Percentiles rank a stretch among this genome's conserved stretches.
Conservation (phyloP, 257 asterid genomes). For the Nicotiana obtusifolia region DNA sequence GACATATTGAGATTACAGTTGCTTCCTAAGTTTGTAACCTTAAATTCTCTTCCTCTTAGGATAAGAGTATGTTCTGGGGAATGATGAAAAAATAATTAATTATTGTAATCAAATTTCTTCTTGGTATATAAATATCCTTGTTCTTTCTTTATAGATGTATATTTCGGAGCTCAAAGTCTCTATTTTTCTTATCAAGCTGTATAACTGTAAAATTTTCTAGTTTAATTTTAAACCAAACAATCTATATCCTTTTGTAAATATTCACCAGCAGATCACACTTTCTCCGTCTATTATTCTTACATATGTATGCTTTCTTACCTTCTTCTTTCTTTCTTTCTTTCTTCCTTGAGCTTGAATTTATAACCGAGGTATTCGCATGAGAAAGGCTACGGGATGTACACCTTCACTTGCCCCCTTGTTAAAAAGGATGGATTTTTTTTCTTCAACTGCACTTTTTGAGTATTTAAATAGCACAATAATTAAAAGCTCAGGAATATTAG, state of each 20-base stretch:
- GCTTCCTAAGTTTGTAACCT: too few species aligned
- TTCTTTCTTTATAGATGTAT: not conserved
- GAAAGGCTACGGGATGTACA: too few species aligned
- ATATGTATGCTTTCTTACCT: too few species aligned
- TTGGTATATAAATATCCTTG: not conserved
- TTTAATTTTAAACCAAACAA: not conserved
- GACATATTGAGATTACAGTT: too few species aligned
- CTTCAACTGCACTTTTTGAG: not conserved
- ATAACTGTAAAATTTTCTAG: not conserved
- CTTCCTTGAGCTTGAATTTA: too few species aligned
- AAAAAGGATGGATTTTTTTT: too few species aligned
- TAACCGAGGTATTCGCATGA: too few species aligned
- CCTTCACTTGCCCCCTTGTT: too few species aligned
- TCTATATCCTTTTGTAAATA: not conserved
- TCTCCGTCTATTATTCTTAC: too few species aligned
- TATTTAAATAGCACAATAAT: not conserved
- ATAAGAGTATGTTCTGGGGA: not conserved
- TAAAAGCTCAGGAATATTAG: not conserved
- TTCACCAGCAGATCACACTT: too few species aligned
- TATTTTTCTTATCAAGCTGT: not conserved
- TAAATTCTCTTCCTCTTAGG: too few species aligned
- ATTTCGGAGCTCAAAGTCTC: not conserved
- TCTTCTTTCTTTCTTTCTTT: too few species aligned
- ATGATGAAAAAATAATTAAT: not conserved
- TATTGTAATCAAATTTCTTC: not conserved